phyloP scores from a whole-genome alignment of 2,329 filamentous ascomycete genomes.

The Penicillium sp. region DNA sequence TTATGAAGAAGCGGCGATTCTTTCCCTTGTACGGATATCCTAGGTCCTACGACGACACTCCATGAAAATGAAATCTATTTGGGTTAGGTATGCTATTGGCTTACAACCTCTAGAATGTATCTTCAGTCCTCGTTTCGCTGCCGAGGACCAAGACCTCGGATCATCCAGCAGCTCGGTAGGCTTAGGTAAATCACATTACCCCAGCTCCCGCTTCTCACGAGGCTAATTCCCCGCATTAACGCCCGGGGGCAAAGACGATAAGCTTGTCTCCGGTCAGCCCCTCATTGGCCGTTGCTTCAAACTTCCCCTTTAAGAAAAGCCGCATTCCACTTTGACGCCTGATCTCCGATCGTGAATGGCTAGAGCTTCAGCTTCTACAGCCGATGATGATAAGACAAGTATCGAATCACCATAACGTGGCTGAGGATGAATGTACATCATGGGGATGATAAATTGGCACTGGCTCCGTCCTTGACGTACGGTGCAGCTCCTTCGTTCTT shows the following conservation, averaged over 20 bases:
- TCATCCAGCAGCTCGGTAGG: background rate
- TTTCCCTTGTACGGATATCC: background rate
- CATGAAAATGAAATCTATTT: background rate
- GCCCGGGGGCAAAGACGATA: constrained; percentile 1
- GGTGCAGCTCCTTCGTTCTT: background rate
- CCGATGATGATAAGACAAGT: background rate
- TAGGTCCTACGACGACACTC: background rate
- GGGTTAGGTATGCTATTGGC: background rate
- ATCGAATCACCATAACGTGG: background rate
- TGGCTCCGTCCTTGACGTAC: background rate
- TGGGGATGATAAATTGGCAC: background rate
- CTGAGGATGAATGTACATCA: background rate
- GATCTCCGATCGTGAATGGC: background rate
- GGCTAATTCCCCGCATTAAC: constrained; percentile 13
- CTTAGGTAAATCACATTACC: constrained; percentile 4
- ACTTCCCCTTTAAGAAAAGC: constrained; percentile 18
- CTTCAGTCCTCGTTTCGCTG: background rate
- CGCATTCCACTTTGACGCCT: background rate
- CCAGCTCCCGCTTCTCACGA: background rate
- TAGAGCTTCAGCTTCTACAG: background rate
- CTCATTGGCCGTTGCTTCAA: constrained; percentile 19
- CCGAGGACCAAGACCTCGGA: background rate
- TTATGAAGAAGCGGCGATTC: background rate
- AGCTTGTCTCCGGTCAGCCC: background rate
- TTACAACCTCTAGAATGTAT: background rate